These are phyloP conservation scores for Komagataella populi DNA, from an alignment of 805 yeast species.

Conservation along the genomic window DNA sequence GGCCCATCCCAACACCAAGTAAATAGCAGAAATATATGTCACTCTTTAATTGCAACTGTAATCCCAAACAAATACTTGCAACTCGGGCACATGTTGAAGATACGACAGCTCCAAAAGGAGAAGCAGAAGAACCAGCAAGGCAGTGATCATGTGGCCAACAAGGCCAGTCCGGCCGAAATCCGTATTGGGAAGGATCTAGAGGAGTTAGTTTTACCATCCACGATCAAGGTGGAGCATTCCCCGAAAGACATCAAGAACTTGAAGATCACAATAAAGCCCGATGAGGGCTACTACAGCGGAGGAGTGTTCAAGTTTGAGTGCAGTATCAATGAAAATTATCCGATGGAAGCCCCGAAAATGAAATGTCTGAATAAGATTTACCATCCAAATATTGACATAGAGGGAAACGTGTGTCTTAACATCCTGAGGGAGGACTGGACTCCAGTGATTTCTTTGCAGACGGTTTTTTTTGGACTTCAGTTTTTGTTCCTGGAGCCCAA, in stretches of 20 bases:
- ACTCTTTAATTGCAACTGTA: too few species aligned
- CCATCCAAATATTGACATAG: conserved; percentile 87
- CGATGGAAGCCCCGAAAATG: conserved; percentile 88
- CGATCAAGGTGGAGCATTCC: conserved; percentile 36
- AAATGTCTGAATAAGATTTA: conserved; percentile 58
- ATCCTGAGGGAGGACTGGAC: conserved; percentile 94
- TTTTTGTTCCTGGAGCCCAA: conserved; percentile 84
- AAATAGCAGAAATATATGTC: neutral
- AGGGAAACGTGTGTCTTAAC: conserved; percentile 86
- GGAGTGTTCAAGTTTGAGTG: conserved; percentile 66
- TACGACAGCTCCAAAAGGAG: conserved; percentile 17
- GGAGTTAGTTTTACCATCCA: conserved; percentile 50
- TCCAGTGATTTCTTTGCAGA: conserved; percentile 74
- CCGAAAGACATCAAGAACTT: conserved; percentile 50
- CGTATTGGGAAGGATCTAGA: conserved; percentile 67
- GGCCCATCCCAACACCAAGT: neutral
- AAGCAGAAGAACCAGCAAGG: conserved; percentile 5
- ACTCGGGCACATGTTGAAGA: conserved; percentile 10
- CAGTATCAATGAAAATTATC: conserved; percentile 56
- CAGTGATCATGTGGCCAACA: neutral
- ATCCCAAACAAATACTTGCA: neutral
- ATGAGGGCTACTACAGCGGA: conserved; percentile 56
- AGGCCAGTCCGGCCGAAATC: conserved; percentile 45
- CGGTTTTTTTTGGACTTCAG: conserved; percentile 73
- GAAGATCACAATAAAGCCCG: conserved; percentile 43